phyloP scores from a whole-genome alignment of 495 filamentous ascomycete species.

The Xylaria castorea region DNA sequence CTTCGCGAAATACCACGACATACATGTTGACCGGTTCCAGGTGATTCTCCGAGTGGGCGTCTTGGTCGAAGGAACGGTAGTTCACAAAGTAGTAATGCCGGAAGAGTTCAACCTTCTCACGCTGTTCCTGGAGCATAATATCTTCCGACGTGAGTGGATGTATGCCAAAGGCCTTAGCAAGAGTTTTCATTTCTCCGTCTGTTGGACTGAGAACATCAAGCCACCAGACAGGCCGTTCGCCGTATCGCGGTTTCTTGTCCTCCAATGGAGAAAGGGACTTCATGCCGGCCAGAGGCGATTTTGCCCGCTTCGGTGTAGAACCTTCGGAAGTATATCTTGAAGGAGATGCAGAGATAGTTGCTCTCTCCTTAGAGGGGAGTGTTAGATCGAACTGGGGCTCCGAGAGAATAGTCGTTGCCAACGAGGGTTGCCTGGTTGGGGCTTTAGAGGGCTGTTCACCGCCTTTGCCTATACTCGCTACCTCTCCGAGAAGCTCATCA shows the following conservation, averaged over 20 bases:
- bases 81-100: slow-evolving; percentile 98
- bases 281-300: slow-evolving; percentile 33
- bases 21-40: slow-evolving; percentile 98
- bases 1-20: slow-evolving; percentile 94
- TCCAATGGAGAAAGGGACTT: slow-evolving; percentile 29
- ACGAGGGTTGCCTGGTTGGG: slow-evolving; percentile 46
- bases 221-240: slow-evolving; percentile 94
- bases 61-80: slow-evolving; percentile 96
- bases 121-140: slow-evolving; percentile 95
- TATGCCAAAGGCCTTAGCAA: slow-evolving; percentile 92
- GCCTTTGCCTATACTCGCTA: slow-evolving; percentile 28
- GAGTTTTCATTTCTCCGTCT: slow-evolving; percentile 87
- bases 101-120: slow-evolving; percentile 98
- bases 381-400: slow-evolving; percentile 30
- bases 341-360: slow-evolving; percentile 28
- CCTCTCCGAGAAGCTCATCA: slow-evolving; percentile 43
- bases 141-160: slow-evolving; percentile 95
- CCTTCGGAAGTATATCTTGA: slow-evolving; percentile 31
- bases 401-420: slow-evolving; percentile 36
- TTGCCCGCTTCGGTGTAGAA: slow-evolving; percentile 34
- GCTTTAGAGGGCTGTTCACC: slow-evolving; percentile 30
- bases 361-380: slow-evolving; percentile 32
- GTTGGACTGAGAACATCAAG: slow-evolving; percentile 90
- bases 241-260: slow-evolving; percentile 69
- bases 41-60: slow-evolving; percentile 83